Percentiles rank a stretch among this genome's conserved stretches.
These are phyloP conservation scores for Lipomyces anomalus DNA, from an alignment of 805 yeast genomes.

Conservation along the genomic window DNA sequence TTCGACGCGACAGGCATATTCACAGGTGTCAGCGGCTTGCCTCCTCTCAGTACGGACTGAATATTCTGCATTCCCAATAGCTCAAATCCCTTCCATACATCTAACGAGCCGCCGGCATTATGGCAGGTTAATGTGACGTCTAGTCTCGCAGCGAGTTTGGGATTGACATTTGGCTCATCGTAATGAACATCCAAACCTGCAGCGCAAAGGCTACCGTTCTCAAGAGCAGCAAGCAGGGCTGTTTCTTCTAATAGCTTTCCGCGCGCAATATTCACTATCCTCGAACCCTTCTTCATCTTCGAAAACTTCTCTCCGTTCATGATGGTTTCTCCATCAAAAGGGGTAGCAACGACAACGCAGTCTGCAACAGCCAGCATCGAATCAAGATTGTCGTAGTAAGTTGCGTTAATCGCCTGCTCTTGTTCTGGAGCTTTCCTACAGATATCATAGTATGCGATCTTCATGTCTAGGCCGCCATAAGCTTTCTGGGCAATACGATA, in stretches of 20 bases:
- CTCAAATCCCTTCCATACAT: constrained; percentile 5
- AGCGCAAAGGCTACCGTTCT: background rate
- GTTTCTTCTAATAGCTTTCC: background rate
- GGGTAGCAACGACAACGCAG: constrained; percentile 28
- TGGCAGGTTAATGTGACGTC: constrained; percentile 8
- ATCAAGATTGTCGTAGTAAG: constrained; percentile 27
- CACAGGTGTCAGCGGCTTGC: constrained; percentile 1
- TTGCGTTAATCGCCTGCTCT: constrained; percentile 11
- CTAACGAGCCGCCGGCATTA: constrained; percentile 3
- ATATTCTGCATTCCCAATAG: constrained; percentile 6
- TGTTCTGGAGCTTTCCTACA: constrained; percentile 7
- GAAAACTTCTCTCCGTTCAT: constrained; percentile 1
- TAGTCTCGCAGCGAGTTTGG: constrained; percentile 1
- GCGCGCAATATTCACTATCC: constrained; percentile 10
- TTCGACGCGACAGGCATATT: no score
- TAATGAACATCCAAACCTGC: constrained; percentile 6
- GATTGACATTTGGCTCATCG: constrained; percentile 2
- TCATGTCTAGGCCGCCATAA: background rate
- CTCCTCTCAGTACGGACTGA: background rate
- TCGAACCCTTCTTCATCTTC: constrained; percentile 15
- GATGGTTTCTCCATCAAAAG: constrained; percentile 19
- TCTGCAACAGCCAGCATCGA: constrained; percentile 32
- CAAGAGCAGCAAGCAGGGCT: constrained; percentile 1
- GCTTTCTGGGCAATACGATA: constrained; percentile 1
- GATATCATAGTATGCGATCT: constrained; percentile 19